Evolutionary conservation across 768 basidiomycete species (phyloP).

Genomic region (Tulasnella sp.): DNA sequence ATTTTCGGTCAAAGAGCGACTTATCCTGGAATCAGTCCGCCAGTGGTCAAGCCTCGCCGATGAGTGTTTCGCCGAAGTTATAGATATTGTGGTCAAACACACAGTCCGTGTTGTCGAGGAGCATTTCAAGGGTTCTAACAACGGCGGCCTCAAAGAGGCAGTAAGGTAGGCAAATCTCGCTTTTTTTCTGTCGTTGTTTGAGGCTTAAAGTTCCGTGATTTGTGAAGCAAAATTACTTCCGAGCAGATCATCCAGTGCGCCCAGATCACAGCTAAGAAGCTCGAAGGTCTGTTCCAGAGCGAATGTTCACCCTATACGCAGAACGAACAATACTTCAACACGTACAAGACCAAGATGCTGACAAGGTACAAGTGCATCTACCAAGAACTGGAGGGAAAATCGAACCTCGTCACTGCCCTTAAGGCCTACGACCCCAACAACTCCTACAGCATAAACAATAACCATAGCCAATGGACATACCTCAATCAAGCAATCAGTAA

Average conservation of each 20-base stretch:
- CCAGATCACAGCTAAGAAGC: conserved; percentile 21
- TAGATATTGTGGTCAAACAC: conserved; percentile 1
- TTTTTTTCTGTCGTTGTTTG: too few species aligned
- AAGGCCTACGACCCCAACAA: not conserved
- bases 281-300: conserved; percentile 11
- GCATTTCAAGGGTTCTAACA: not conserved
- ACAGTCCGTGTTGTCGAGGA: not conserved
- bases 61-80: conserved; percentile 4
- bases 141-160: conserved; percentile 10
- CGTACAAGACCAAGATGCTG: conserved; percentile 2
- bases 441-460: not conserved
- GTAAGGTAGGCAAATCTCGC: not conserved
- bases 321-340: conserved; percentile 21
- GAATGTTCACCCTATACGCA: conserved; percentile 16
- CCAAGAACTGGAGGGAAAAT: not conserved
- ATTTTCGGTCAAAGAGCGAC: conserved; percentile 47
- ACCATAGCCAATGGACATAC: not conserved
- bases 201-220: too few species aligned
- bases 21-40: not conserved
- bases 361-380: conserved; percentile 2
- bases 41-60: conserved; percentile 2
- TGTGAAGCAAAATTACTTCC: not conserved
- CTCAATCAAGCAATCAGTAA: not conserved
- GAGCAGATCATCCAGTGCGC: conserved; percentile 26
- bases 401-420: not conserved